Evolutionary conservation across 2,329 filamentous ascomycete species (phyloP).

Genomic region (Coniella lustricola): DNA sequence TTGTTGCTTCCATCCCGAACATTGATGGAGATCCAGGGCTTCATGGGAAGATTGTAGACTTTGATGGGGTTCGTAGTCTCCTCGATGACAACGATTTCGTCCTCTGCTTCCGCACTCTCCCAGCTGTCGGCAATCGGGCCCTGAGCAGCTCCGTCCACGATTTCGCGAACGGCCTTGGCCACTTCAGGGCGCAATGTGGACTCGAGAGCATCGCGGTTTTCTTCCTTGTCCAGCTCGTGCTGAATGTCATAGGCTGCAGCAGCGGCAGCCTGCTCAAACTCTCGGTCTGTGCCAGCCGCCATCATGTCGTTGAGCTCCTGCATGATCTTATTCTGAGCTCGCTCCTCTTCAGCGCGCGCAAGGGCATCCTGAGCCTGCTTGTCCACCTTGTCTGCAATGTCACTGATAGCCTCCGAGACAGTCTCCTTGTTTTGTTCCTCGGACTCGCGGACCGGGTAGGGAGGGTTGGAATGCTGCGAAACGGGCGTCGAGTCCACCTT

Average conservation of each 20-base stretch:
- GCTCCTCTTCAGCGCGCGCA: slow-evolving; percentile 45
- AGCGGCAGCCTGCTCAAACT: slow-evolving; percentile 45
- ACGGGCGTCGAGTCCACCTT: slow-evolving; percentile 28
- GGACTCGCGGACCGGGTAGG: slow-evolving; percentile 11
- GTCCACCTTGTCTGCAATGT: slow-evolving; percentile 49
- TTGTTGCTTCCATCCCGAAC: slow-evolving; percentile 51
- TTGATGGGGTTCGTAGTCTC: slow-evolving; percentile 59
- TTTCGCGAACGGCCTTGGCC: slow-evolving; percentile 41
- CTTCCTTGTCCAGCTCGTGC: slow-evolving; percentile 47
- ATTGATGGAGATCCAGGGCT: slow-evolving; percentile 86
- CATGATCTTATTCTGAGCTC: slow-evolving; percentile 40
- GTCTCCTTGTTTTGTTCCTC: slow-evolving; percentile 47
- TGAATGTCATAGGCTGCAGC: slow-evolving; percentile 42
- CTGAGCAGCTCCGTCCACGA: slow-evolving; percentile 51
- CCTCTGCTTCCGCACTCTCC: slow-evolving; percentile 77
- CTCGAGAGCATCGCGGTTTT: slow-evolving; percentile 47
- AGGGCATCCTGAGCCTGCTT: slow-evolving; percentile 58
- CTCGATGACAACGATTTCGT: slow-evolving; percentile 58
- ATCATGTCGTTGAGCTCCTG: slow-evolving; percentile 43
- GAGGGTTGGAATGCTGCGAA: slow-evolving; percentile 18
- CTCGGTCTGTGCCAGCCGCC: slow-evolving; percentile 44
- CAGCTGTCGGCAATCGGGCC: slow-evolving; percentile 73
- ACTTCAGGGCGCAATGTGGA: slow-evolving; percentile 42
- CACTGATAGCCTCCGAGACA: slow-evolving; percentile 62
- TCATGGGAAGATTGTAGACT: slow-evolving; percentile 95